phyloP scores from a whole-genome alignment of 345 rosid genomes.

The Citrus cavaleriei region DNA sequence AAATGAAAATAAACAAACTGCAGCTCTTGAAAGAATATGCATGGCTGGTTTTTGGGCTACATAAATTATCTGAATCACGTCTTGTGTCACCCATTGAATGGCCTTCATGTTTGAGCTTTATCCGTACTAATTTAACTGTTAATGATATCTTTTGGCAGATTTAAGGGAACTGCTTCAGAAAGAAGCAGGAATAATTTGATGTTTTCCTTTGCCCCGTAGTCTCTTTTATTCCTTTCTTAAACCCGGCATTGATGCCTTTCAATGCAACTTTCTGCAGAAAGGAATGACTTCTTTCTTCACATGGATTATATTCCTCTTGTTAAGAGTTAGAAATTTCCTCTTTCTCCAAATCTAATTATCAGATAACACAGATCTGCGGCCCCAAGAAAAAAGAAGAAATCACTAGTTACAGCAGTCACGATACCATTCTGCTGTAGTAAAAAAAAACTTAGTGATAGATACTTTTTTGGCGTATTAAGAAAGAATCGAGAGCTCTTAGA shows the following conservation, averaged over 20 bases:
- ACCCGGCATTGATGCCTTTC: neutral
- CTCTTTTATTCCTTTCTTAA: constrained; percentile 32
- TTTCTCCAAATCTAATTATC: no score
- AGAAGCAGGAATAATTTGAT: constrained; percentile 21
- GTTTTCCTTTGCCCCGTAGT: constrained; percentile 15
- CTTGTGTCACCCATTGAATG: constrained; percentile 18
- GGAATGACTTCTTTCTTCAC: neutral
- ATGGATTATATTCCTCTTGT: no score
- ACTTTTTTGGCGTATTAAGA: neutral
- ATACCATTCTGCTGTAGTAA: neutral
- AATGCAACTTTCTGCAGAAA: neutral
- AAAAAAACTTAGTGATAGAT: neutral
- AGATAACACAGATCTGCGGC: no score
- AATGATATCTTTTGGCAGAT: neutral
- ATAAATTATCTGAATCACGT: neutral
- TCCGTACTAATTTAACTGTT: neutral
- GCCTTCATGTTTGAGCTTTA: constrained; percentile 5
- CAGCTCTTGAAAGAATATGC: constrained; percentile 15
- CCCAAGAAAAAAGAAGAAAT: no score
- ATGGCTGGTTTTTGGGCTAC: neutral
- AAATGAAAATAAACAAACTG: constrained; percentile 10
- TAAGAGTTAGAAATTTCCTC: no score
- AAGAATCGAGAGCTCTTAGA: neutral
- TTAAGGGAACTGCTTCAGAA: constrained; percentile 11
- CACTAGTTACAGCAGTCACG: neutral